Percentiles rank a stretch among this genome's conserved stretches.
Conservation (phyloP, 2,329 filamentous ascomycete species). For the Cadophora malorum region DNA sequence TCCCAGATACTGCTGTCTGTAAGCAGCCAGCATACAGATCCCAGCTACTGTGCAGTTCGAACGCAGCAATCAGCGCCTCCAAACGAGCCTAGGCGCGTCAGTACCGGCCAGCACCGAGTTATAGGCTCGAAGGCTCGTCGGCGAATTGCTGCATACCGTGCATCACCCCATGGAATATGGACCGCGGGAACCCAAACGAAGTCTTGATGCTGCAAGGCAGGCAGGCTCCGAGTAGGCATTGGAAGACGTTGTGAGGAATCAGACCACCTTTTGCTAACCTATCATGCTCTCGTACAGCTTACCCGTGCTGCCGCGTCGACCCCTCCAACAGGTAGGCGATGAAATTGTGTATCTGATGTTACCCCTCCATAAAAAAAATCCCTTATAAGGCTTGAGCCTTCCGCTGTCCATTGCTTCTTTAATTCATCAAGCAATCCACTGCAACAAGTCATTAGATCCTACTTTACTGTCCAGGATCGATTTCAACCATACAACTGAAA, state of each 20-base stretch:
- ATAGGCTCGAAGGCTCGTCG: conserved; percentile 10
- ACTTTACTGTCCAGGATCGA: conserved; percentile 12
- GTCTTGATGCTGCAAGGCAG: conserved; percentile 20
- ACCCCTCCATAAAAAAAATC: conserved; percentile 20
- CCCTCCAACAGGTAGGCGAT: conserved; percentile 20
- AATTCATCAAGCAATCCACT: conserved; percentile 26
- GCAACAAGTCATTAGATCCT: conserved; percentile 13
- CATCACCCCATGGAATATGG: conserved; percentile 28
- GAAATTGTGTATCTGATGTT: conserved; percentile 9
- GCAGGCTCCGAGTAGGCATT: conserved; percentile 8
- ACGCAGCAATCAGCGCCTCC: not conserved
- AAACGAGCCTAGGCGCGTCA: conserved; percentile 1
- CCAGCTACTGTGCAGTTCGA: conserved; percentile 8
- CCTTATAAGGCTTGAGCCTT: conserved; percentile 28
- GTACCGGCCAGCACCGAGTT: conserved; percentile 24
- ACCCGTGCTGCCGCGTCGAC: conserved; percentile 28
- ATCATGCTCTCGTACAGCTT: conserved; percentile 23
- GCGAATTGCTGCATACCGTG: conserved; percentile 17
- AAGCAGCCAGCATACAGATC: conserved; percentile 4
- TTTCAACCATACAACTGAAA: conserved; percentile 9
- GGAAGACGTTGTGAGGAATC: conserved; percentile 20
- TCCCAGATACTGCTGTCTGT: conserved; percentile 1
- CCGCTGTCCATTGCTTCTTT: conserved; percentile 11
- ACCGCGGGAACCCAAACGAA: conserved; percentile 21
- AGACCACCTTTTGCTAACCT: conserved; percentile 30